phyloP scores from a whole-genome alignment of 768 basidiomycete genomes.

The Boletellus ananas region DNA sequence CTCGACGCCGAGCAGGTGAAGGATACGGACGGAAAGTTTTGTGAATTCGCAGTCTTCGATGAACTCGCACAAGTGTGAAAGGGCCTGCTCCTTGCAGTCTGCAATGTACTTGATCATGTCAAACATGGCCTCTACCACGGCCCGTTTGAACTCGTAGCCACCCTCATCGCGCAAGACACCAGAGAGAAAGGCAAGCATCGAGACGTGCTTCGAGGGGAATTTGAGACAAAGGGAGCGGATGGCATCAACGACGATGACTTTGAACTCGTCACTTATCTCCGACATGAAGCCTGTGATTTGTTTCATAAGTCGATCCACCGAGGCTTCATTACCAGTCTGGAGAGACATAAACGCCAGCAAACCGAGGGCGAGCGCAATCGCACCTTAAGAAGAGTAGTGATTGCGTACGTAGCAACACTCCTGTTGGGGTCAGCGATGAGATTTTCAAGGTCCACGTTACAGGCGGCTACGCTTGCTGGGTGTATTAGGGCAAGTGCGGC shows the following conservation, averaged over 20 bases:
- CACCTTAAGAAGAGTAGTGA: conserved; percentile 96
- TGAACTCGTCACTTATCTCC: conserved; percentile 99
- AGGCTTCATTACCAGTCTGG: conserved; percentile 97
- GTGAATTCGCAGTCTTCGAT: conserved; percentile 99
- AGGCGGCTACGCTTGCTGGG: conserved; percentile 80
- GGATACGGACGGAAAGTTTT: conserved; percentile 94
- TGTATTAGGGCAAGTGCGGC: conserved; percentile 84
- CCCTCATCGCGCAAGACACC: conserved; percentile 97
- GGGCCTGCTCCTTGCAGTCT: conserved; percentile 95
- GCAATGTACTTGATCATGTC: conserved; percentile 99
- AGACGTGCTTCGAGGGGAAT: conserved; percentile 94
- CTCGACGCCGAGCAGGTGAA: conserved; percentile 92
- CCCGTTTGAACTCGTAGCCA: conserved; percentile 98
- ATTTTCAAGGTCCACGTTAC: conserved; percentile 96
- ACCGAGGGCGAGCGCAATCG: background rate
- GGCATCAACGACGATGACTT: conserved; percentile 98
- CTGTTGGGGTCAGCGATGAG: conserved; percentile 94
- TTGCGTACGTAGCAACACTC: conserved; percentile 96
- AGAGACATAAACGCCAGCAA: conserved; percentile 7
- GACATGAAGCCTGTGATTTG: conserved; percentile 99
- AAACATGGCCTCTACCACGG: conserved; percentile 98
- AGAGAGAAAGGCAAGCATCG: conserved; percentile 96
- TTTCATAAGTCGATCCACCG: conserved; percentile 98
- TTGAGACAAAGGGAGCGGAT: conserved; percentile 98
- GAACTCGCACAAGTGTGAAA: conserved; percentile 98